phyloP scores from a whole-genome alignment of 2,329 filamentous ascomycete genomes.

The Exophiala bonariae region DNA sequence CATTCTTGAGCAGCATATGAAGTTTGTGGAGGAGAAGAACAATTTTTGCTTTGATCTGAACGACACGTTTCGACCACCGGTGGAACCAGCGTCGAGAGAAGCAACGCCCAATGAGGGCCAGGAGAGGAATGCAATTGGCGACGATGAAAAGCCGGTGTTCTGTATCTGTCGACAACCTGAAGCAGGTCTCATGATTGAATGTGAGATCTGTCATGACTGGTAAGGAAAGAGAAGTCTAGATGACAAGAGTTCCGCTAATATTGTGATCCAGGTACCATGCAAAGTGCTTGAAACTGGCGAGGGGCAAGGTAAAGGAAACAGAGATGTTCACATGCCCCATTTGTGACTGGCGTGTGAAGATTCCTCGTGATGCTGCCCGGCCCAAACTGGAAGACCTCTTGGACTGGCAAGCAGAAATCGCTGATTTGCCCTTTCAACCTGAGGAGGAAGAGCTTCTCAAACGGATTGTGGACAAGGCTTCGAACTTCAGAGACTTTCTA shows the following conservation, averaged over 20 bases:
- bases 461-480: constrained; percentile 83
- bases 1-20: constrained; percentile 92
- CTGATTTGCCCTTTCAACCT: constrained; percentile 82
- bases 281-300: constrained; percentile 95
- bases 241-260: constrained; percentile 16
- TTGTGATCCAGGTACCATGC: constrained; percentile 75
- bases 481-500: constrained; percentile 81
- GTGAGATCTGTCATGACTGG: constrained; percentile 97
- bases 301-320: constrained; percentile 96
- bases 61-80: constrained; percentile 84
- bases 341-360: constrained; percentile 95
- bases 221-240: constrained; percentile 46
- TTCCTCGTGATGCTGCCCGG: constrained; percentile 90
- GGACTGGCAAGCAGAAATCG: constrained; percentile 80
- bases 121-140: constrained; percentile 53
- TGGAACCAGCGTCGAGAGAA: constrained; percentile 87
- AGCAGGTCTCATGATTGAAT: constrained; percentile 99
- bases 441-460: constrained; percentile 86
- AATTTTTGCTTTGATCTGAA: constrained; percentile 85
- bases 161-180: constrained; percentile 93
- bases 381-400: constrained; percentile 91
- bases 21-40: constrained; percentile 88
- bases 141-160: constrained; percentile 76
- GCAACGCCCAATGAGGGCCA: constrained; percentile 60
- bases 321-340: constrained; percentile 98